Evolutionary conservation across 2,329 filamentous ascomycete genomes (phyloP).

Genomic region (Reticulascus tulasneorum): DNA sequence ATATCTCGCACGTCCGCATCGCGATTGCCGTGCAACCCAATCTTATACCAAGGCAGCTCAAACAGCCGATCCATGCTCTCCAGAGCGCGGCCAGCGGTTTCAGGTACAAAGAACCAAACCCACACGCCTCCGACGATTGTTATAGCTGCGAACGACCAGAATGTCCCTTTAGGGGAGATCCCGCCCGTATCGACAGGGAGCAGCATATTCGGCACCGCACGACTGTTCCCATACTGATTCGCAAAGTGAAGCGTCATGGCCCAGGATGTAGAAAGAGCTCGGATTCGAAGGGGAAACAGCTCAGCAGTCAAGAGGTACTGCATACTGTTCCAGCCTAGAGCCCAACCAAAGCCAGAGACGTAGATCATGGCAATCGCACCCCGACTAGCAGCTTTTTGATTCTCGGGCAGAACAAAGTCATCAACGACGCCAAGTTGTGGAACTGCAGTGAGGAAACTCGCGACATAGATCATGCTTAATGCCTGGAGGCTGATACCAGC

Average conservation of each 20-base stretch:
- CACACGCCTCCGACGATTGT: conserved; percentile 65
- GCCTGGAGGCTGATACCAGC: conserved; percentile 58
- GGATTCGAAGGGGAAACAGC: conserved; percentile 70
- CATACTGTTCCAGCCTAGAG: conserved; percentile 70
- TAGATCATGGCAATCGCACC: conserved; percentile 73
- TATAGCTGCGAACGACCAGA: conserved; percentile 70
- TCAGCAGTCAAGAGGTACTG: conserved; percentile 77
- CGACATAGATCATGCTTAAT: conserved; percentile 60
- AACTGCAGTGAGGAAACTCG: conserved; percentile 57
- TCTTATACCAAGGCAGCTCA: conserved; percentile 68
- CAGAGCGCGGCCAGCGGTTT: conserved; percentile 62
- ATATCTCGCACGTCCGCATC: conserved; percentile 46
- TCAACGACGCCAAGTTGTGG: conserved; percentile 52
- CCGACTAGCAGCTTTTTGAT: conserved; percentile 54
- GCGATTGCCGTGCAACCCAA: conserved; percentile 55
- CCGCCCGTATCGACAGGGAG: conserved; percentile 42
- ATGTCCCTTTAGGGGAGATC: conserved; percentile 61
- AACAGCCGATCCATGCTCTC: conserved; percentile 72
- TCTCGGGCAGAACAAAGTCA: conserved; percentile 39
- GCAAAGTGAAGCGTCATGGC: conserved; percentile 77
- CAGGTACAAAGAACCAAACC: conserved; percentile 70
- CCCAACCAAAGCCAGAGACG: conserved; percentile 65
- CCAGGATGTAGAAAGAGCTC: conserved; percentile 65
- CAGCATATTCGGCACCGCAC: conserved; percentile 73
- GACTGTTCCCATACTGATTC: conserved; percentile 74